A percentile compares a stretch with the other conserved stretches of the same genome.
phyloP scores from a whole-genome alignment of 2,329 filamentous ascomycete genomes.

The Pestalotiopsis sp. region DNA sequence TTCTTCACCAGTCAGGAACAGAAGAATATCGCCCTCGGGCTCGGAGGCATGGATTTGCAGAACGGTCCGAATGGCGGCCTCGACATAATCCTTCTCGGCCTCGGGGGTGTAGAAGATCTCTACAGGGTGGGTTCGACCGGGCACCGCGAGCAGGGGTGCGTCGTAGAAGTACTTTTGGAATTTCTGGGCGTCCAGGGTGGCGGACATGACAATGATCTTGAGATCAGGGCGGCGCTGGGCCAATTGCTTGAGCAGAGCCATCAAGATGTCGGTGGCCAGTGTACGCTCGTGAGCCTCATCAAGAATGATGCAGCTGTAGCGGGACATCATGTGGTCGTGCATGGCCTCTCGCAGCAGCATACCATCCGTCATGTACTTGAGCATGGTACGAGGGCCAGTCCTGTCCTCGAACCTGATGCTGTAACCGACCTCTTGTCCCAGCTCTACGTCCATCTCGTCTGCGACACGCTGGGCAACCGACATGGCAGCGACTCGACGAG shows the following conservation, averaged over 20 bases:
- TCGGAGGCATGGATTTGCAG: constrained; percentile 96
- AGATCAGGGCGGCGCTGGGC: constrained; percentile 80
- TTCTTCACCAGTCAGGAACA: constrained; percentile 97
- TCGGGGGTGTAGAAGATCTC: constrained; percentile 99
- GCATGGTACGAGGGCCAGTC: constrained; percentile 83
- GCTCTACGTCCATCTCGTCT: constrained; percentile 89
- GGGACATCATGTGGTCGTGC: constrained; percentile 87
- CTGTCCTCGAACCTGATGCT: constrained; percentile 98
- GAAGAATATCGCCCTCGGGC: constrained; percentile 85
- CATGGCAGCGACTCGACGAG: constrained; percentile 97
- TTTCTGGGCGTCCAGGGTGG: constrained; percentile 95
- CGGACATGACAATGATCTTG: constrained; percentile 99
- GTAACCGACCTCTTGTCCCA: constrained; percentile 96
- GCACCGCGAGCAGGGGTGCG: constrained; percentile 89
- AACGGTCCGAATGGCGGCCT: constrained; percentile 91
- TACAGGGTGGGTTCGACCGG: constrained; percentile 92
- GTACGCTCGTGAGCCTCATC: constrained; percentile 99
- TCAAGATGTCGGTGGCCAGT: constrained; percentile 93
- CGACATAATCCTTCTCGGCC: constrained; percentile 94
- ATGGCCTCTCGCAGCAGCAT: constrained; percentile 97
- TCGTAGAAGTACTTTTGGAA: constrained; percentile 98
- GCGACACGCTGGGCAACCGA: constrained; percentile 98
- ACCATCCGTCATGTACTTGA: constrained; percentile 99
- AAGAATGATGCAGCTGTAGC: constrained; percentile 97
- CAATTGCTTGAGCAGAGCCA: constrained; percentile 94